phyloP scores from a whole-genome alignment of 1,284 basidiomycete genomes.

The Athelia psychrophila region DNA sequence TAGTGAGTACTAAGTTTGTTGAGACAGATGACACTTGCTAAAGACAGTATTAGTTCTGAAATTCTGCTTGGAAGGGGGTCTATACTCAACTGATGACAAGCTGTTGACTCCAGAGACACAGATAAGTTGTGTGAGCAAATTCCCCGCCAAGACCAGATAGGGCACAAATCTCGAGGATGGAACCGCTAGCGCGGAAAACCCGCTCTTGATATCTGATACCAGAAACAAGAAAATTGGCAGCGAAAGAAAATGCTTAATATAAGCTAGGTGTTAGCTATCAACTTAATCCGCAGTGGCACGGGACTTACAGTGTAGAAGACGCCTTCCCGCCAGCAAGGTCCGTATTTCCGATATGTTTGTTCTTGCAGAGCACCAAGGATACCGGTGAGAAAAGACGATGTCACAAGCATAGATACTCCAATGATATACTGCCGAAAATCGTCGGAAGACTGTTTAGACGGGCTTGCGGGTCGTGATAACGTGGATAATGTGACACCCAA shows the following conservation, averaged over 20 bases:
- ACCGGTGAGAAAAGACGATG: conserved; percentile 73
- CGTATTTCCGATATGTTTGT: conserved; percentile 68
- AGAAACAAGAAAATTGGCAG: conserved; percentile 76
- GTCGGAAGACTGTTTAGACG: conserved; percentile 22
- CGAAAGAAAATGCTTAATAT: conserved; percentile 59
- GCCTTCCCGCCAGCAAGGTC: conserved; percentile 82
- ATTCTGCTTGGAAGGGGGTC: conserved; percentile 1
- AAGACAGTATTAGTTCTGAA: conserved; percentile 4
- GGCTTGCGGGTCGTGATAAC: conserved; percentile 52
- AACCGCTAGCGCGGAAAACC: conserved; percentile 42
- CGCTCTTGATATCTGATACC: conserved; percentile 51
- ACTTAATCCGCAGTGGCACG: background rate
- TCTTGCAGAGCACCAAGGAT: conserved; percentile 82
- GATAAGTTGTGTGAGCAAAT: conserved; percentile 79
- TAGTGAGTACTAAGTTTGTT: conserved; percentile 69
- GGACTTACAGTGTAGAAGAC: conserved; percentile 76
- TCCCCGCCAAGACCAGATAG: conserved; percentile 58
- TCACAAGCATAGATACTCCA: conserved; percentile 71
- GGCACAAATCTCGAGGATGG: conserved; percentile 28
- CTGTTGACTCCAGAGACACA: conserved; percentile 88
- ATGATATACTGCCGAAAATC: conserved; percentile 53
- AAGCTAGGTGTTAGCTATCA: conserved; percentile 1
- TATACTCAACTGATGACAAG: conserved; percentile 52
- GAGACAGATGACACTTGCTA: conserved; percentile 72
- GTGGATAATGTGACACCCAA: conserved; percentile 77